These are phyloP conservation scores for Fusarium caatingaense DNA, from an alignment of 2,329 filamentous ascomycete genomes.

Conservation along the genomic window DNA sequence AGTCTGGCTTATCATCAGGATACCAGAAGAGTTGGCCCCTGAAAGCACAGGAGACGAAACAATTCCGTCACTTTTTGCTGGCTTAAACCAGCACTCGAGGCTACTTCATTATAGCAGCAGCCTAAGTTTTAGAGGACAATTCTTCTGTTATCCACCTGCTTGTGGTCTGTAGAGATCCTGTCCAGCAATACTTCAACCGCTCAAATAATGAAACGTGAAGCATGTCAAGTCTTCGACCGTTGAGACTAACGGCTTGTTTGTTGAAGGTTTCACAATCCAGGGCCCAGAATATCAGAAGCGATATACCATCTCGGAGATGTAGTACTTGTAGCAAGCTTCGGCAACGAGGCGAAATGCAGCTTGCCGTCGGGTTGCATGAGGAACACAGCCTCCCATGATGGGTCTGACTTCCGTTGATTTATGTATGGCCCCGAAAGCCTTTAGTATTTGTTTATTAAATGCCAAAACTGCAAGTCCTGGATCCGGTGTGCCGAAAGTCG, in stretches of 20 bases:
- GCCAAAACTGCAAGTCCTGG: background rate
- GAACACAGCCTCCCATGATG: background rate
- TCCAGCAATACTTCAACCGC: constrained; percentile 20
- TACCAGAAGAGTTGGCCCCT: no score
- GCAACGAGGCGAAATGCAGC: constrained; percentile 37
- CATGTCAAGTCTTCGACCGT: constrained; percentile 22
- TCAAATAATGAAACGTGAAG: constrained; percentile 13
- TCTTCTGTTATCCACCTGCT: no score
- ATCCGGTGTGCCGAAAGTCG: background rate
- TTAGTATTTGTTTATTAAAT: background rate
- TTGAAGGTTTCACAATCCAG: constrained; percentile 13
- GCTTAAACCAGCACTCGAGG: no score
- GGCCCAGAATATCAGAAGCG: constrained; percentile 8
- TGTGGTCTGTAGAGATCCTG: background rate
- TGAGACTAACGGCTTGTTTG: constrained; percentile 20
- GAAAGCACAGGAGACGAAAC: no score
- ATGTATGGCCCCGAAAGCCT: background rate
- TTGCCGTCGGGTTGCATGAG: constrained; percentile 18
- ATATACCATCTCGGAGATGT: constrained; percentile 10
- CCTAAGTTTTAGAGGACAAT: no score
- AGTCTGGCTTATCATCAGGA: constrained; percentile 13
- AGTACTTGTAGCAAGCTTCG: constrained; percentile 38
- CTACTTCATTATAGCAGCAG: no score
- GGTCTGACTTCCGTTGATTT: background rate
- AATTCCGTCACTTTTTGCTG: no score